Base-by-base conservation (phyloP, 2,329 filamentous ascomycete genomes). In the Epicoccum nigrum region DNA sequence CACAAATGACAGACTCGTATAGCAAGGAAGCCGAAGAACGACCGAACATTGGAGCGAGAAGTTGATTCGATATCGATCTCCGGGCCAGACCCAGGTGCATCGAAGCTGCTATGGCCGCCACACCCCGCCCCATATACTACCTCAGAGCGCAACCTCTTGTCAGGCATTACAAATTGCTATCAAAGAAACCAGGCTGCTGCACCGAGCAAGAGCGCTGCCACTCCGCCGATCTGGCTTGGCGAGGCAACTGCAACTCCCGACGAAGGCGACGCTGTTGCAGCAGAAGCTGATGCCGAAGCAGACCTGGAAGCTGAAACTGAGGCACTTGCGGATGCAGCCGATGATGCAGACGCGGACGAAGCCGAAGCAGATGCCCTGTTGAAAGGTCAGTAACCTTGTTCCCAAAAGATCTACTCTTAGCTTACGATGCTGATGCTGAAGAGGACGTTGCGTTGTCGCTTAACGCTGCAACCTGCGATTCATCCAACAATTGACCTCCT, bases 401-500 rank as follows among this genome's bases (percentile, higher is more conserved):
- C 8, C 13, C 11, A 19, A 13, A 11, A 13, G 7, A 11, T 6
- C 13, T 16, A 13, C 8, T 30, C 4, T 11, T 31, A 1, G 28
- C 45, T 50, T 27, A 54, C 51, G 41, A 37, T 31, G 44, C 40
- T 11, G 43, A 45, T 4, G 45, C 44, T 25, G 48, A 46, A 20
- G 50, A 21, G 23, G 40, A 44, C 15, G 37, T 25, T 7, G 41
- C 50, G 7, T 35, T 37, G n/a, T 43, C 34, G 3, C 49, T 62
- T 34, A 60, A 37, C 34, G 45, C 48, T 21, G 55, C 55, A 39
- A 63, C 42, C 25, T 58, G 43, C 9, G 49, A 30, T 25, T 65
- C 60, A 16, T 57, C 53, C 17, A 58, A 28, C 31, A 65, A 31
- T 39, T 54, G 38, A 2, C 58, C 60, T n/a, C 60, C 60, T 9